Base-by-base conservation (phyloP, 2,329 filamentous ascomycete species). In the Colletotrichum tanaceti region DNA sequence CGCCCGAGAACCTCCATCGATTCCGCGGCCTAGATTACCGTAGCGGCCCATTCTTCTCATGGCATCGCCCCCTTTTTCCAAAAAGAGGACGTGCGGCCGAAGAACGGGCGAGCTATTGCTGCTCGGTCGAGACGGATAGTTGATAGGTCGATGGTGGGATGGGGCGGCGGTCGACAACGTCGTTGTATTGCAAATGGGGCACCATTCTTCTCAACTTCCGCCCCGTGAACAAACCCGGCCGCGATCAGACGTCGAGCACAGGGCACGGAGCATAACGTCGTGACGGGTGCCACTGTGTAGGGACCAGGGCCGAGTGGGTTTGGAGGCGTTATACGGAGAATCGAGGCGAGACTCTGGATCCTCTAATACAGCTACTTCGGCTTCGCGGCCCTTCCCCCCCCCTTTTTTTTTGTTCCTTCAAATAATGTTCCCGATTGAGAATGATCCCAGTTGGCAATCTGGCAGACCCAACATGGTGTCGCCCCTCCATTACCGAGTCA, bases 241-340 rank as follows among this genome's bases (percentile, higher is more conserved):
- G 58, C 58, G 49, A 62, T 62, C 63, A 61, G 63, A 65, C 63
- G 57, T 60, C 47, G 47, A 28, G 47, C 24, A 53, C 38, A 46
- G 38, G 20, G 57, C 39, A 50, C 57, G 46, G 63, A 57, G 41
- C 61, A 32, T 32, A 9, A 32, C 7, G 28, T 32, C 28, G 63
- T 10, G 63, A 47, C 38, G 57, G 53, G 55, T 60, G 57, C 63
- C 63, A 65, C 63, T 46, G 20, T 52, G 47, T 65, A 65, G 16
- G 57, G 57, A 65, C 57, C 54, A 65, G 63, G 63, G 62, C 55
- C n/a, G 43, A 28, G 47, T 53, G 20, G 52, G 28, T 20, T 52
- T 58, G 39, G n/a, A 7, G 47, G 39, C 49, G 57, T 61, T 54
- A 32, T 59, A 41, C n/a, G n/a, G n/a, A n/a, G n/a, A n/a, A n/a